Conservation (phyloP, 257 asterid species). For the Leptodermis oblonga region DNA sequence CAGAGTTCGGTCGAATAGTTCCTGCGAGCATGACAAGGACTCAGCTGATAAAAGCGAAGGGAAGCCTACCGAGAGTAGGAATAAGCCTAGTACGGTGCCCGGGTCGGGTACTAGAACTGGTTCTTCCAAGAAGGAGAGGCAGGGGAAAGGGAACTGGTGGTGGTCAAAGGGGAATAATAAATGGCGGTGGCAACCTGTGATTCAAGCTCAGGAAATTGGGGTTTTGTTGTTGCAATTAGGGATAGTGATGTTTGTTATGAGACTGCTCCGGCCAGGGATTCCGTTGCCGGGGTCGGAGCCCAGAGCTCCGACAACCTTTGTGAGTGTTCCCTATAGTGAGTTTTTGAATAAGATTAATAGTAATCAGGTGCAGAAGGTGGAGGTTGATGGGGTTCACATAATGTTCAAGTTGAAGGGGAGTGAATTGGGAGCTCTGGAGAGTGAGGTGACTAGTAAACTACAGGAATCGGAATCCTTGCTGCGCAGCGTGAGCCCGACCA, state of each 20-base stretch:
- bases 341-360: conserved; percentile 71
- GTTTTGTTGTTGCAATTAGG: conserved; percentile 82
- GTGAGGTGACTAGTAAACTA: conserved; percentile 49
- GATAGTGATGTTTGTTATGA: conserved; percentile 87
- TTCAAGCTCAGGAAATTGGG: conserved; percentile 88
- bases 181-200: conserved; percentile 88
- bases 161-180: conserved; percentile 35
- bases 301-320: conserved; percentile 49
- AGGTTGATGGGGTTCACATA: conserved; percentile 95
- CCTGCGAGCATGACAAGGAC: conserved; percentile 80
- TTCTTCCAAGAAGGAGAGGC: conserved; percentile 62
- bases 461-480: conserved; percentile 71
- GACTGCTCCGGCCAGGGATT: conserved; percentile 83
- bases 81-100: conserved; percentile 23
- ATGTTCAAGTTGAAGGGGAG: conserved; percentile 75
- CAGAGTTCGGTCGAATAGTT: conserved; percentile 52
- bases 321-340: conserved; percentile 87
- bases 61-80: conserved; percentile 46
- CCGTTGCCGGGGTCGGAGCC: conserved; percentile 92
- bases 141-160: conserved; percentile 80
- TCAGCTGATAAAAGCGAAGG: conserved; percentile 55
- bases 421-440: conserved; percentile 45
- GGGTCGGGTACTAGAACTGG: conserved; percentile 35
- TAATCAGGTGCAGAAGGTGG: conserved; percentile 86
- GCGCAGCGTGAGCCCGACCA: conserved; percentile 62